Percentiles rank a stretch among this genome's conserved stretches.
These are phyloP conservation scores for Malbranchea zuffiana DNA, from an alignment of 2,329 filamentous ascomycete genomes.

Conservation along the genomic window DNA sequence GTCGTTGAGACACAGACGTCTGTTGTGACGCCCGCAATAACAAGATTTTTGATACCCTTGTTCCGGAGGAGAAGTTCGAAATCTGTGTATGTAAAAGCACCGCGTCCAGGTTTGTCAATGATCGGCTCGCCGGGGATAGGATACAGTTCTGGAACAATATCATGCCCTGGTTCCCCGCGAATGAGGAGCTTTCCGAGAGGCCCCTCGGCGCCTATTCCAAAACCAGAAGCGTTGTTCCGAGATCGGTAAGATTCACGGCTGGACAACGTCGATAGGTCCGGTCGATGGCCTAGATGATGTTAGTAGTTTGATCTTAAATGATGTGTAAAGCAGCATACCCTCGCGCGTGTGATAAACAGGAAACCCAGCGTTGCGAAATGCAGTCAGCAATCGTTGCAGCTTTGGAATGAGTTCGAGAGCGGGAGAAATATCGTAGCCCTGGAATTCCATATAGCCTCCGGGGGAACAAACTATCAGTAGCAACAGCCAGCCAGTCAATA, in stretches of 20 bases:
- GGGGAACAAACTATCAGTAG: slow-evolving; percentile 29
- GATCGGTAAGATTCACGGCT: slow-evolving; percentile 45
- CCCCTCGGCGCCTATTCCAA: slow-evolving; percentile 44
- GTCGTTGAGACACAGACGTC: slow-evolving; percentile 47
- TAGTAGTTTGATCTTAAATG: slow-evolving; percentile 11
- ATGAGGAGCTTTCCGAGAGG: slow-evolving; percentile 49
- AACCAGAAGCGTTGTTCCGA: slow-evolving; percentile 39
- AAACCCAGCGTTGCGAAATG: slow-evolving; percentile 32
- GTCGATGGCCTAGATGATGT: slow-evolving; percentile 31
- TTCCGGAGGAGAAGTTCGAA: slow-evolving; percentile 43
- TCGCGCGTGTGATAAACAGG: slow-evolving; percentile 38
- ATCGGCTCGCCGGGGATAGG: slow-evolving; percentile 40
- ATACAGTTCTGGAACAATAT: slow-evolving; percentile 45
- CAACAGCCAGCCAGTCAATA: neutral
- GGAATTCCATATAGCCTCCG: slow-evolving; percentile 37
- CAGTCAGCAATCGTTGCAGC: slow-evolving; percentile 29
- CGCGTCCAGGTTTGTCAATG: slow-evolving; percentile 45
- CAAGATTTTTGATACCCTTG: slow-evolving; percentile 42
- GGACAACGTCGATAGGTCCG: slow-evolving; percentile 47
- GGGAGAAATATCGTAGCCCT: slow-evolving; percentile 35
- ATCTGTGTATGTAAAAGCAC: slow-evolving; percentile 45
- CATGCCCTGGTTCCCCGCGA: slow-evolving; percentile 48
- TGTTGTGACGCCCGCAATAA: slow-evolving; percentile 45
- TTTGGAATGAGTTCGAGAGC: slow-evolving; percentile 32
- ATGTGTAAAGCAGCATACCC: slow-evolving; percentile 22